Percentiles rank a stretch among this genome's conserved stretches.
phyloP scores from a whole-genome alignment of 345 rosid species.

The Populus deltoides region DNA sequence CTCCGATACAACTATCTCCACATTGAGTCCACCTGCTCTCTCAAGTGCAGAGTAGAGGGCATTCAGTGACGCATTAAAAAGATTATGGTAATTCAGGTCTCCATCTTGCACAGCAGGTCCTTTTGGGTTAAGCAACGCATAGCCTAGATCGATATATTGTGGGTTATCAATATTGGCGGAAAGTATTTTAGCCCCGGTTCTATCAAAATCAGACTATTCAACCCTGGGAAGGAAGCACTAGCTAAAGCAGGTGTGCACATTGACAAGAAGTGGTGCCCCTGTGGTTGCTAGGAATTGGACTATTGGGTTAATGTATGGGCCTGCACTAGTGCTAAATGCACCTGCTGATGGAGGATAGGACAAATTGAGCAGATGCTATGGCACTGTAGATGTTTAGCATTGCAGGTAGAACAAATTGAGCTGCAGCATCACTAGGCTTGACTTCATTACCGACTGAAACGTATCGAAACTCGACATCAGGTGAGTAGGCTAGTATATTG shows the following conservation, averaged over 20 bases:
- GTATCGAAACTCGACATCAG: constrained; percentile 42
- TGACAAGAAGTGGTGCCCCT: constrained; percentile 8
- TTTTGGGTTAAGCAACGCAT: neutral
- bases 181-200: no score
- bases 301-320: constrained; percentile 13
- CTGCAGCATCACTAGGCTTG: constrained; percentile 16
- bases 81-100: neutral
- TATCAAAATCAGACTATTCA: no score
- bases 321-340: constrained; percentile 8
- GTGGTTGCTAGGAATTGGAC: constrained; percentile 6
- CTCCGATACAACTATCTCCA: neutral
- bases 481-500: constrained; percentile 25
- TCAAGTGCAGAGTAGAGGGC: neutral
- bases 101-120: constrained; percentile 4
- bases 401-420: constrained; percentile 23
- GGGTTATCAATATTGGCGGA: neutral
- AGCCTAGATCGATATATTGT: neutral
- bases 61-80: constrained; percentile 9
- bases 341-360: constrained; percentile 38
- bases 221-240: no score
- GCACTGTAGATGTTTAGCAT: constrained; percentile 29
- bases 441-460: constrained; percentile 55
- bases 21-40: neutral
- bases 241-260: neutral
- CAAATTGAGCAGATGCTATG: constrained; percentile 15